phyloP scores from a whole-genome alignment of 2,329 filamentous ascomycete genomes.

The Diaporthe sp. region DNA sequence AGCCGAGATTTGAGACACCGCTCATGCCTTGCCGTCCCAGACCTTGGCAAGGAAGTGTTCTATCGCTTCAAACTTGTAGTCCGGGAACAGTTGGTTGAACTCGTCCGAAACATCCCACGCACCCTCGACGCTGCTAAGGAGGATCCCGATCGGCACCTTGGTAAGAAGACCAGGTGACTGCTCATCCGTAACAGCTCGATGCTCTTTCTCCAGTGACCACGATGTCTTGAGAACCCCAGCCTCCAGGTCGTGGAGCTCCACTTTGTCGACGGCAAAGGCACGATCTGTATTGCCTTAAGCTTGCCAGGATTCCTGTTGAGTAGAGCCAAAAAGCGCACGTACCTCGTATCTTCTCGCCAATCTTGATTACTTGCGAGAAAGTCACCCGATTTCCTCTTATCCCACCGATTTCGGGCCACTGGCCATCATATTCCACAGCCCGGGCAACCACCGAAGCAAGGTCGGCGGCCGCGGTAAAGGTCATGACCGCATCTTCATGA shows the following conservation, averaged over 20 bases:
- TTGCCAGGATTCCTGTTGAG: too few relatives aligned
- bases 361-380: conserved; percentile 51
- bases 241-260: conserved; percentile 61
- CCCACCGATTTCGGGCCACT: conserved; percentile 58
- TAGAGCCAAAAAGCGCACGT: neutral
- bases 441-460: conserved; percentile 52
- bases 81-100: conserved; percentile 58
- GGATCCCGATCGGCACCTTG: conserved; percentile 54
- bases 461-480: conserved; percentile 59
- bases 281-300: conserved; percentile 44
- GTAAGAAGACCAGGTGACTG: conserved; percentile 50
- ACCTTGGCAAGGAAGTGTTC: conserved; percentile 56
- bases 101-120: conserved; percentile 58
- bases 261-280: conserved; percentile 57
- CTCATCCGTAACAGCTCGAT: conserved; percentile 51
- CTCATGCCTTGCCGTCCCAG: conserved; percentile 51
- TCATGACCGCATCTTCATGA: conserved; percentile 56
- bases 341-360: conserved; percentile 48
- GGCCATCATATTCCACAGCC: conserved; percentile 58
- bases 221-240: conserved; percentile 54
- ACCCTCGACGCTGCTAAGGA: conserved; percentile 55
- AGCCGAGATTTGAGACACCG: neutral
- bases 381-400: conserved; percentile 54
- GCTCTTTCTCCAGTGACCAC: conserved; percentile 53
- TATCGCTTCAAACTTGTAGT: conserved; percentile 54